Evolutionary conservation across 1,139 yeast genomes (phyloP), one percentile per base, ranked within the genome.

Genomic region (Candida tetrigidarum): DNA sequence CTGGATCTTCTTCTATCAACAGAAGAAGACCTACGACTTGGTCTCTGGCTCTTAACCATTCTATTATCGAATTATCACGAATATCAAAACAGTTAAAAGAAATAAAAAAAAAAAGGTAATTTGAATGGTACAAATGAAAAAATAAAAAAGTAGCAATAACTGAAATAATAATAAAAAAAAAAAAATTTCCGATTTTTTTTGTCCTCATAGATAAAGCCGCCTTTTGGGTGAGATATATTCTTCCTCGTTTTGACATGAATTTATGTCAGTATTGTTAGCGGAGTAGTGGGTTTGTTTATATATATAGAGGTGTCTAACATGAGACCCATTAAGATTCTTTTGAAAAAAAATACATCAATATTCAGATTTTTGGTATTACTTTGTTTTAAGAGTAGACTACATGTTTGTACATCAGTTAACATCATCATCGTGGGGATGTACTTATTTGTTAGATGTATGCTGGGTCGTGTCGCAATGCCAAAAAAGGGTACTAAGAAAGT

Each of bases 1-100:
- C 64, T 43, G n/a, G 46, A 37, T 20, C 40, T 37, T 42, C 58
- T 45, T 44, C 71, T 54, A 42, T 62, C 67, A 39, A 66, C 50
- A 11, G 71, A 65, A 35, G 66, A 58, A 35, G 67, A 62, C 28
- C 68, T 48, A 44, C 68, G 50, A 34, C 49, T 40, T 15, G 36
- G 28, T 16, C 26, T 32, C 27, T 28, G 41, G 23, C 29, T 38
- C 32, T 32, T 38, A 25, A 22, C 41, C 41, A 38, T 38, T 14
- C 14, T 38, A 22, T 25, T 35, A 29, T 22, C 19, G 23, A 20
- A 22, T 28, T 12, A 20, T 22, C 18, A 16, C n/a, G 28, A 15
- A 22, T 25, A 11, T 25, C 34, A 20, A 29, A 29, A 37, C 41
- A 4, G 19, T 12, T 19, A 20, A 6, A 15, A 14, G 9, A 14